These are phyloP conservation scores for Lanmaoa pseudosensibilis DNA, from an alignment of 768 basidiomycete species.

Conservation along the genomic window DNA sequence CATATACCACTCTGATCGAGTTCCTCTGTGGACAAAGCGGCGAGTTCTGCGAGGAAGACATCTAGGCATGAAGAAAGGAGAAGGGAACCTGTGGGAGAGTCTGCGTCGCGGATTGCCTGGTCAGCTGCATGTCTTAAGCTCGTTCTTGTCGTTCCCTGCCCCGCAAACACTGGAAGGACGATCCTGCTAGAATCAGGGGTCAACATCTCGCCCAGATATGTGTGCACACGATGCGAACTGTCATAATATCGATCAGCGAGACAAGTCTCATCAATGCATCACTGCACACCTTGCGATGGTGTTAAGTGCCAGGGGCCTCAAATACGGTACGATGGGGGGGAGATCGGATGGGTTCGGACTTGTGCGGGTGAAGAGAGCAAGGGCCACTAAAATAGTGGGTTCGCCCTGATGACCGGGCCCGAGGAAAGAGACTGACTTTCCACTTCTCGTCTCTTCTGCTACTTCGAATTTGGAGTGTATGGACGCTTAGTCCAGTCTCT, in stretches of 20 bases:
- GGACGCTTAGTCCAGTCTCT: conserved; percentile 7
- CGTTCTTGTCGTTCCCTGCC: conserved; percentile 48
- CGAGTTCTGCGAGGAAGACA: conserved; percentile 50
- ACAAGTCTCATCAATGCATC: background rate
- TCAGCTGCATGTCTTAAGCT: conserved; percentile 34
- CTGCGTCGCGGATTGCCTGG: conserved; percentile 44
- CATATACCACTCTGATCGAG: conserved; percentile 39
- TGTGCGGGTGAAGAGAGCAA: background rate
- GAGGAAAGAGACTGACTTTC: conserved; percentile 21
- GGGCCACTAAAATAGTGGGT: conserved; percentile 17
- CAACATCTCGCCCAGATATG: conserved; percentile 4
- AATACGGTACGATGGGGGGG: background rate
- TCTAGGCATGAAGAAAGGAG: conserved; percentile 53
- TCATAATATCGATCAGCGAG: background rate
- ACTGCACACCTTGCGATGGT: conserved; percentile 3
- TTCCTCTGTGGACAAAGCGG: conserved; percentile 41
- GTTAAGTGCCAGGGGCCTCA: background rate
- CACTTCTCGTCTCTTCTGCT: conserved; percentile 19
- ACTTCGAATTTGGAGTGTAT: conserved; percentile 15
- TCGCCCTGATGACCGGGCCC: conserved; percentile 4
- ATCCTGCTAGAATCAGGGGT: conserved; percentile 7
- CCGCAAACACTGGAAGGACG: conserved; percentile 53
- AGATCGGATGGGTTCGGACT: conserved; percentile 2
- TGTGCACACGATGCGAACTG: background rate
- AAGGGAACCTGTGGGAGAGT: conserved; percentile 40